Evolutionary conservation across 441 rosid genomes (phyloP).

Genomic region (Daphne laureola): DNA sequence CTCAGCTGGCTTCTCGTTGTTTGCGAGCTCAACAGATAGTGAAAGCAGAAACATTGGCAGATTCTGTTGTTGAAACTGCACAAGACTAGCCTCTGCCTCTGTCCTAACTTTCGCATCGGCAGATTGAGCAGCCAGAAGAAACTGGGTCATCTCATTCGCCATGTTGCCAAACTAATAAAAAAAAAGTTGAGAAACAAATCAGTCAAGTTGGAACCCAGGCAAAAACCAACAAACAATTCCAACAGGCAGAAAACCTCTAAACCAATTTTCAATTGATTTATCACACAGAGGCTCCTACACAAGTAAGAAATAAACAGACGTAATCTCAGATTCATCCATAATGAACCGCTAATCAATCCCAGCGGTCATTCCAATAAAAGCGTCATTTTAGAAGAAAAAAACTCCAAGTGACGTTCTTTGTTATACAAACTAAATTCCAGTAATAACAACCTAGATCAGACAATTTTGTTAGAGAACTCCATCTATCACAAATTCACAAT

Average conservation of each 20-base stretch:
- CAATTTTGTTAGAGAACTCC: too few species aligned
- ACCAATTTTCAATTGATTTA: too few species aligned
- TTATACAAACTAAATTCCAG: too few species aligned
- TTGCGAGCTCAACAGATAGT: constrained; percentile 66
- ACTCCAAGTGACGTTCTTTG: too few species aligned
- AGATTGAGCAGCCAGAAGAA: constrained; percentile 78
- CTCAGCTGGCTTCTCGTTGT: constrained; percentile 67
- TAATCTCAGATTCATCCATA: too few species aligned
- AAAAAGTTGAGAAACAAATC: not conserved
- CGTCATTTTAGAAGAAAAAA: too few species aligned
- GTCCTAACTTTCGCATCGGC: constrained; percentile 59
- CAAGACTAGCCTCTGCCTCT: constrained; percentile 63
- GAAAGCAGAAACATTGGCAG: constrained; percentile 62
- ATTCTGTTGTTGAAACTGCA: constrained; percentile 73
- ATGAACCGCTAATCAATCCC: too few species aligned
- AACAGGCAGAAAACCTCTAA: not conserved
- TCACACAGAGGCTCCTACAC: too few species aligned
- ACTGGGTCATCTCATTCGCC: constrained; percentile 79
- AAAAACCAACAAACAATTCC: not conserved
- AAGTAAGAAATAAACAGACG: too few species aligned
- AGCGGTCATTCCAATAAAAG: too few species aligned
- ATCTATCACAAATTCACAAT: too few species aligned
- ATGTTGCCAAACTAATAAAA: constrained; percentile 27
- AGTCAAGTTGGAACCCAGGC: not conserved
- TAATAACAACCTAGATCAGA: too few species aligned